These are phyloP conservation scores for Geranium brycei DNA, from an alignment of 345 rosid genomes.

Conservation along the genomic window DNA sequence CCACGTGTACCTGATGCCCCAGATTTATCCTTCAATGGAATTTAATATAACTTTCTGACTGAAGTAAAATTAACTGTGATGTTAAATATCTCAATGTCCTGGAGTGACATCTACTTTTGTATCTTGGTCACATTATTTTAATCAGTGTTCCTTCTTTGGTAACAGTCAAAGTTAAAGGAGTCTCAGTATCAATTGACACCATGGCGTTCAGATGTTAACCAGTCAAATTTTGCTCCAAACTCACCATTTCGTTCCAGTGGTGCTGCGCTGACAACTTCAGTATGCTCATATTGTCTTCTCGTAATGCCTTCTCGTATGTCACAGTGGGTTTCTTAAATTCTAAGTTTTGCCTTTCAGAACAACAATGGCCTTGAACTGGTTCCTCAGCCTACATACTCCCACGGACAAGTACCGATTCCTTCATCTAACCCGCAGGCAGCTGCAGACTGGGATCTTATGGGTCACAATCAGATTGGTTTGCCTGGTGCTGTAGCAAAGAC, in stretches of 20 bases:
- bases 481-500: constrained; percentile 36
- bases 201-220: constrained; percentile 59
- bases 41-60: too few relatives aligned
- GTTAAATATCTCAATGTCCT: too few relatives aligned
- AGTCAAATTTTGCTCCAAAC: constrained; percentile 39
- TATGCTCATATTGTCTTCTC: constrained; percentile 24
- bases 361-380: constrained; percentile 50
- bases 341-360: constrained; percentile 29
- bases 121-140: background rate
- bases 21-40: background rate
- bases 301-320: constrained; percentile 5
- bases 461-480: constrained; percentile 37
- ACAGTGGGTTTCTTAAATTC: constrained; percentile 9
- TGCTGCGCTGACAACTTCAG: constrained; percentile 38
- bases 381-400: constrained; percentile 38
- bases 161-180: constrained; percentile 77
- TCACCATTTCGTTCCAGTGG: constrained; percentile 45
- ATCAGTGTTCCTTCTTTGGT: constrained; percentile 20
- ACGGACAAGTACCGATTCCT: constrained; percentile 24
- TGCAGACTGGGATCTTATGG: constrained; percentile 36
- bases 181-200: constrained; percentile 70
- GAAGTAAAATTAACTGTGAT: too few relatives aligned
- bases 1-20: background rate
- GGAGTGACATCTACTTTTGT: too few relatives aligned
- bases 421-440: constrained; percentile 36